Evolutionary conservation across 306 rosid genomes (phyloP).

Genomic region (Trifolium fragiferum): DNA sequence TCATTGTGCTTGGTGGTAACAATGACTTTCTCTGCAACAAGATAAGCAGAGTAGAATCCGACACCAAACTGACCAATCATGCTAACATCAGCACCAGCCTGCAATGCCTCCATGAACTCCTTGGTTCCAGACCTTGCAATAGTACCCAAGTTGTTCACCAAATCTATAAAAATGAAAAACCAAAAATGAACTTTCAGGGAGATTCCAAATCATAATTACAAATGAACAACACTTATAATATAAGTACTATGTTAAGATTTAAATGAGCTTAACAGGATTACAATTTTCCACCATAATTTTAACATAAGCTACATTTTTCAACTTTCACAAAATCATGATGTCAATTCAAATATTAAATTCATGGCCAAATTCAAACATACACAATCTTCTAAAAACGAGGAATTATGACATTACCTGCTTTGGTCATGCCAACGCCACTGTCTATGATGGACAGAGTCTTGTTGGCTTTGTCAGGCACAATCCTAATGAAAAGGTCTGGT

Average conservation of each 20-base stretch:
- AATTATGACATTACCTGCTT: conserved; percentile 55
- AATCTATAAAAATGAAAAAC: conserved; percentile 41
- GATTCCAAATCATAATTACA: neutral
- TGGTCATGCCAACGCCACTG: conserved; percentile 78
- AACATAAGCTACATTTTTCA: neutral
- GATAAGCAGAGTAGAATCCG: conserved; percentile 73
- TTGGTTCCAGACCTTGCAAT: conserved; percentile 78
- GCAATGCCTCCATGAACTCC: conserved; percentile 83
- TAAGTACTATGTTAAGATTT: neutral
- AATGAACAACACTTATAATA: neutral
- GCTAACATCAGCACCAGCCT: conserved; percentile 74
- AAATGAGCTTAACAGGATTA: neutral
- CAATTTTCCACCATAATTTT: neutral
- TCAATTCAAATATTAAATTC: neutral
- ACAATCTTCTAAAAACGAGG: neutral
- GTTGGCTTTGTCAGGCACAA: conserved; percentile 67
- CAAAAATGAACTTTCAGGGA: neutral
- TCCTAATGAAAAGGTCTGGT: conserved; percentile 71
- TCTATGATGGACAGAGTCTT: conserved; percentile 69
- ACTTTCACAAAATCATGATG: neutral
- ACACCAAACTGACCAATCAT: conserved; percentile 85
- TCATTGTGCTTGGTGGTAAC: conserved; percentile 74
- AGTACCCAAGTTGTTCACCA: conserved; percentile 81
- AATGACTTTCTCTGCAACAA: conserved; percentile 68
- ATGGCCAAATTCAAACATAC: neutral